Evolutionary conservation across 139 green algal genomes (phyloP), one percentile per base, ranked within the genome.

Genomic region (Asterochloris erici): DNA sequence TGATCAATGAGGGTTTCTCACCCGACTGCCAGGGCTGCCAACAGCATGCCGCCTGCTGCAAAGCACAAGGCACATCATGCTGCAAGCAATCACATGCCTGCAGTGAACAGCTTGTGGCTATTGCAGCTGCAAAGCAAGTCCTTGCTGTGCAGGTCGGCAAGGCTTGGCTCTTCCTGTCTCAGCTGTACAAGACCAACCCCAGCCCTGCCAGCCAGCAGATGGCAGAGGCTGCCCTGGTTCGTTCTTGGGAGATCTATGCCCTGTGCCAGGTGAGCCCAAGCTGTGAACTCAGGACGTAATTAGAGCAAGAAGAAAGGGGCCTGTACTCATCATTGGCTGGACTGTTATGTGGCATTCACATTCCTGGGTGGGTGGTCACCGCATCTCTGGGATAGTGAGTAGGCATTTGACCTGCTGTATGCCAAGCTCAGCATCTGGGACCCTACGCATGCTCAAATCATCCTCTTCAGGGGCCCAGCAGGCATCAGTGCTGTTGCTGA

Each of bases 201-300:
- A 64, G 28, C 13, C 63, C 63, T 63, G 77, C 62, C 27, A 73
- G 77, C 17, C 63, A 74, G 63, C 14, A 63, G 62, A 81, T 74
- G 77, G 77, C 77, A 63, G 77, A 81, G 17, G 63, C 77, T 63
- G 77, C 77, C 27, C 77, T 81, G 15, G 63, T 81, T 9, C 68
- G 77, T 62, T 73, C 77, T 27, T 81, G 77, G 77, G 77, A 81
- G 63, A 64, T 81, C 21, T 80, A 80, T 14, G 76, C 76, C 24
- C 26, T 80, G 13, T 80, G 76, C 76, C 76, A 80, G 23, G 38
- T 54, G 6, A 54, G 38, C 38, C 38, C 38, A 54, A 54, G 38
- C 38, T 54, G 38, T 54, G 38, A 6, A 54, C 38, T 54, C 4
- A 54, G 38, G 38, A 54, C 6, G 38, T 54, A 54, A 54, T 2